Evolutionary conservation across 768 basidiomycete species (phyloP), one percentile per base, ranked within the genome.

Genomic region (Boletus rubroflammeus): DNA sequence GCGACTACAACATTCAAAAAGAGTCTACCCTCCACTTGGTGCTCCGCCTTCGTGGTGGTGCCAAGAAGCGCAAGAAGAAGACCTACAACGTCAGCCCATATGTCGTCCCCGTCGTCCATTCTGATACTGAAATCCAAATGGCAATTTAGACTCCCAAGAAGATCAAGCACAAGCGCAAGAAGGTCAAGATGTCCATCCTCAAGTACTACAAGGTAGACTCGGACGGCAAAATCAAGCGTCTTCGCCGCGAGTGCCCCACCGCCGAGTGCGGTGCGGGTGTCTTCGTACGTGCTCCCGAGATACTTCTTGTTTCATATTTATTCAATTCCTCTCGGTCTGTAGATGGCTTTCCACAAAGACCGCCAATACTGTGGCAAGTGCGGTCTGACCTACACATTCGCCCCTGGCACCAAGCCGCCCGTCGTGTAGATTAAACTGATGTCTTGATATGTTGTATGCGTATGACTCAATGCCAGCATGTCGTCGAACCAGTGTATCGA

Each of bases 161-260:
- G 84, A 86, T 97, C 84, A 98, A 97, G 88, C 95, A 96, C 82
- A 97, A 97, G 85, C 88, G 90, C 76, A 98, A 98, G 84, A 97
- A 98, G 83, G 93, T 96, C 81, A 98, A 98, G 88, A 98, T 99
- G 93, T 79, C 94, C 69, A 97, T 98, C 78, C 81, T 99, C 75
- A 98, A 98, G 79, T 99, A 97, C 84, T 99, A 98, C 82, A 96
- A 97, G 80, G 95, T 99, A 65, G 96, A 98, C 78, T 95, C 94
- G 43, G 96, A 98, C 66, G 97, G 96, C 73, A 98, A 97, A 79
- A 95, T 98, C 82, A 97, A 97, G 83, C 93, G 97, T 72, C 86
- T 99, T 57, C 86, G 96, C 70, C 92, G 97, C 64, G 96, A 98
- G 74, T 99, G 97, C 79, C 90, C 84, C 54, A 80, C 79, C 53